phyloP scores from a whole-genome alignment of 345 rosid genomes.

The Kernera saxatilis region DNA sequence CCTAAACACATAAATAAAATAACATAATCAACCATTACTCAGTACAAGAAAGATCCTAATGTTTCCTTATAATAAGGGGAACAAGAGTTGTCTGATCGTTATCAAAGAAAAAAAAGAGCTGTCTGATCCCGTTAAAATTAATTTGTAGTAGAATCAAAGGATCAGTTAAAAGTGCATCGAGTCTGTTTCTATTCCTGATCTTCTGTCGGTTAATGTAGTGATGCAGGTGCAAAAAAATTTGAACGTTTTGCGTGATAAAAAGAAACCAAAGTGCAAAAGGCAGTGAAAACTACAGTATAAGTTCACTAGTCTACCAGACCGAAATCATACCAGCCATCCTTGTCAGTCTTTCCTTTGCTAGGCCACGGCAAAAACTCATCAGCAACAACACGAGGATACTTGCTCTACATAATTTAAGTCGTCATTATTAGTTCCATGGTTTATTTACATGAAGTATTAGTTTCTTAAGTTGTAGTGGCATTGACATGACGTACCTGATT shows the following conservation, averaged over 20 bases:
- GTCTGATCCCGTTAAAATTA: background rate
- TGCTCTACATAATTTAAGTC: slow-evolving; percentile 49
- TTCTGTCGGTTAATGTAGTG: background rate
- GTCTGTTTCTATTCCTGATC: background rate
- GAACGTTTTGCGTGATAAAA: background rate
- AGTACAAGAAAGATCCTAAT: background rate
- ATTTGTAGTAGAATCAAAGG: background rate
- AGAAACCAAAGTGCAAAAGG: background rate
- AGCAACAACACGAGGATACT: slow-evolving; percentile 79
- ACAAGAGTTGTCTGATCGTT: background rate
- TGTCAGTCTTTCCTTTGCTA: slow-evolving; percentile 75
- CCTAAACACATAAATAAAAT: background rate
- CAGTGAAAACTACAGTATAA: background rate
- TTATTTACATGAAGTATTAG: slow-evolving; percentile 6
- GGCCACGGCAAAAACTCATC: slow-evolving; percentile 79
- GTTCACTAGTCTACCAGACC: background rate
- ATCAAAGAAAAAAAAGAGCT: too few relatives aligned
- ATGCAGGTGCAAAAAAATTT: background rate
- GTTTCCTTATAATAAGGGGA: background rate
- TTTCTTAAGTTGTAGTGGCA: slow-evolving; percentile 35
- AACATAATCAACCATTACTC: background rate
- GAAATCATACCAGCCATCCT: slow-evolving; percentile 84
- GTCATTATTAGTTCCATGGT: background rate
- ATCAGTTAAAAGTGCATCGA: background rate
- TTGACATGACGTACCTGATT: slow-evolving; percentile 67